Conservation (phyloP, 2,329 filamentous ascomycete genomes). For the Trichoderma sp. region DNA sequence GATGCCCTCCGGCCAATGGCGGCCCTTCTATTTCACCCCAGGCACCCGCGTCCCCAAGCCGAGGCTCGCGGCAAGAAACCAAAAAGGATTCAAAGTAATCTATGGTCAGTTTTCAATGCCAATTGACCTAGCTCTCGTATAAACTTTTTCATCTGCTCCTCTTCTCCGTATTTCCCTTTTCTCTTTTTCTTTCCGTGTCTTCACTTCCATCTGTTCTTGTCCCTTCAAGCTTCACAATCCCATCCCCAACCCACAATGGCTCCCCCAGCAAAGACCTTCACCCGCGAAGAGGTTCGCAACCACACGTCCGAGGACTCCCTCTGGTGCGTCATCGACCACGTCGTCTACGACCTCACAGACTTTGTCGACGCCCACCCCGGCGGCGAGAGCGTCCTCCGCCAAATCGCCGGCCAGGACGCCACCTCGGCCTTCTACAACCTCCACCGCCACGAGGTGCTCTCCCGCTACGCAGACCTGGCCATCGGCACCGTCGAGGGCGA, state of each 20-base stretch:
- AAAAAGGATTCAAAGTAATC: background rate
- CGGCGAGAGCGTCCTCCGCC: constrained; percentile 74
- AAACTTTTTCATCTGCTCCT: background rate
- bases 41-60: constrained; percentile 8
- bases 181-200: background rate
- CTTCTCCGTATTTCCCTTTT: background rate
- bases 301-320: constrained; percentile 75
- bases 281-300: constrained; percentile 68
- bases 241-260: constrained; percentile 36
- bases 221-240: background rate
- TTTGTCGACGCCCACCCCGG: constrained; percentile 85
- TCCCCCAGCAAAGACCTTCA: constrained; percentile 52
- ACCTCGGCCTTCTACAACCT: constrained; percentile 88
- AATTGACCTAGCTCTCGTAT: constrained; percentile 3
- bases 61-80: constrained; percentile 11
- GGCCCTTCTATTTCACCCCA: constrained; percentile 4
- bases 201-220: background rate
- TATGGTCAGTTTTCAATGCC: constrained; percentile 6
- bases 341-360: constrained; percentile 83
- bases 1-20: background rate
- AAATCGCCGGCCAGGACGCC: constrained; percentile 80
- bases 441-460: constrained; percentile 84
- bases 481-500: constrained; percentile 77
- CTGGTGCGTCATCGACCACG: constrained; percentile 84
- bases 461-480: constrained; percentile 73